Percentiles rank a stretch among this genome's conserved stretches.
phyloP scores from a whole-genome alignment of 2,329 filamentous ascomycete genomes.

The Arthrocladium fulminans region DNA sequence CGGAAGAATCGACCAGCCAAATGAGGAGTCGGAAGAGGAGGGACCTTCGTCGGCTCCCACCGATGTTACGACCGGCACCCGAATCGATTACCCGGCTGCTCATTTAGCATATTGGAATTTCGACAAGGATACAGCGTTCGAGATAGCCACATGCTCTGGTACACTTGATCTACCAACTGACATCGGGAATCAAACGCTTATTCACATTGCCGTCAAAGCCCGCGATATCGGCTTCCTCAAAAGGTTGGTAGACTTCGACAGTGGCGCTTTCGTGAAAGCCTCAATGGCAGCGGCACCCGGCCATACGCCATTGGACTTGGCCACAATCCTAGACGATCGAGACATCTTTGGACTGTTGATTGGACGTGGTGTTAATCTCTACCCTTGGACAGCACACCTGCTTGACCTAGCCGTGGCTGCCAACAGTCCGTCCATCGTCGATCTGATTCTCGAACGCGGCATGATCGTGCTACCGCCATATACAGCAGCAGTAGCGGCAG shows the following conservation, averaged over 20 bases:
- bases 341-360: not conserved
- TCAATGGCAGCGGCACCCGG: not conserved
- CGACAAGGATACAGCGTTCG: not conserved
- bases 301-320: not conserved
- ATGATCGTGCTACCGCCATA: too few species aligned
- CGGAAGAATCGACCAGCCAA: too few species aligned
- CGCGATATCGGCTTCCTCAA: not conserved
- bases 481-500: too few species aligned
- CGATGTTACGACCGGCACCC: not conserved
- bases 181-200: not conserved
- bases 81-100: not conserved
- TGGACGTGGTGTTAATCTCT: not conserved
- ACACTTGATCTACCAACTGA: not conserved
- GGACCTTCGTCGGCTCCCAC: not conserved
- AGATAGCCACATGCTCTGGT: not conserved
- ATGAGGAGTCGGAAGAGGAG: too few species aligned
- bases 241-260: not conserved
- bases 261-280: not conserved
- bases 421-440: too few species aligned
- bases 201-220: not conserved
- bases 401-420: not conserved
- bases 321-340: not conserved
- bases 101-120: not conserved
- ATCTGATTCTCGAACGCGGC: too few species aligned
- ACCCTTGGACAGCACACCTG: not conserved